A percentile compares a stretch with the other conserved stretches of the same genome.
Evolutionary conservation across 2,329 filamentous ascomycete genomes (phyloP).

Genomic region (Colletotrichum sp.): DNA sequence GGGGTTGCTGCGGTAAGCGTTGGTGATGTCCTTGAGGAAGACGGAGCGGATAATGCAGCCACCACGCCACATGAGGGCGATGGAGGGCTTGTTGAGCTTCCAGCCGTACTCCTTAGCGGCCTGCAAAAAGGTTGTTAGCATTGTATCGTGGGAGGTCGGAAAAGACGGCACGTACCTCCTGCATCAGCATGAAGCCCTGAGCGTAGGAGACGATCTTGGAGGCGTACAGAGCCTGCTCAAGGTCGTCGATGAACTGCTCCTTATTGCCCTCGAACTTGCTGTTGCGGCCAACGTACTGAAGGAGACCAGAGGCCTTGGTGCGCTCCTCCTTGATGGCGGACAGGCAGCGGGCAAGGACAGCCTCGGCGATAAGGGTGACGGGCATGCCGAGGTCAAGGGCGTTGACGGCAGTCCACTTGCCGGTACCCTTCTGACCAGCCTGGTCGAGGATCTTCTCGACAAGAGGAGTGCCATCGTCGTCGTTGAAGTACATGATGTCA

Average conservation of each 20-base stretch:
- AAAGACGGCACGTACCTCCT: slow-evolving; percentile 65
- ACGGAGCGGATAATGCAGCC: slow-evolving; percentile 99
- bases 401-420: slow-evolving; percentile 99
- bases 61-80: slow-evolving; percentile 99
- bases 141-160: not conserved
- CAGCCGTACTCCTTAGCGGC: slow-evolving; percentile 94
- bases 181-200: slow-evolving; percentile 99
- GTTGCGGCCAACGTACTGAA: slow-evolving; percentile 76
- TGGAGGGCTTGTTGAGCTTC: slow-evolving; percentile 99
- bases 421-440: slow-evolving; percentile 98
- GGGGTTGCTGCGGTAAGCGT: slow-evolving; percentile 91
- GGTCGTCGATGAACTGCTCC: slow-evolving; percentile 91
- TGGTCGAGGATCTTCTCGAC: slow-evolving; percentile 99
- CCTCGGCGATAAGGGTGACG: slow-evolving; percentile 96
- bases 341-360: slow-evolving; percentile 93
- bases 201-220: slow-evolving; percentile 99
- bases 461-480: slow-evolving; percentile 87
- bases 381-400: slow-evolving; percentile 98
- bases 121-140: slow-evolving; percentile 47
- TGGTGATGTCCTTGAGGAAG: slow-evolving; percentile 99
- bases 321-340: slow-evolving; percentile 95
- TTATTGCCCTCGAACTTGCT: slow-evolving; percentile 86
- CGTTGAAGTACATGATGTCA: slow-evolving; percentile 98
- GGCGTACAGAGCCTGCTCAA: slow-evolving; percentile 98
- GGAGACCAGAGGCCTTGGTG: slow-evolving; percentile 76